These are phyloP conservation scores for Fonsecaea nubica DNA, from an alignment of 2,329 filamentous ascomycete genomes.

Conservation along the genomic window DNA sequence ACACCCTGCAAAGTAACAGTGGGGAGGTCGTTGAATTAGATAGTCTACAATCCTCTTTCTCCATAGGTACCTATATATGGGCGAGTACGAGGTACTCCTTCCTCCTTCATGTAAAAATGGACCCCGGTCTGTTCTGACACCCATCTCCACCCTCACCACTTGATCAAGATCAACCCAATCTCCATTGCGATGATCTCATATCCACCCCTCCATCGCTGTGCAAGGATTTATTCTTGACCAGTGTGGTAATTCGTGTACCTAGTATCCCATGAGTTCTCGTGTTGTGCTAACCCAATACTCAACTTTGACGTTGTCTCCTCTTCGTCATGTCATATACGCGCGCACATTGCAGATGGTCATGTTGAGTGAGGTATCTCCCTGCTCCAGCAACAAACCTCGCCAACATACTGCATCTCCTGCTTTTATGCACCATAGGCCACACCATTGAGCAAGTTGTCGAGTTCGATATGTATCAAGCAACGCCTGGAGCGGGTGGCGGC, in stretches of 20 bases:
- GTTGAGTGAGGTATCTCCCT: neutral
- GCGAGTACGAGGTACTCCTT: neutral
- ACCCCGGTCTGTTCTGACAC: neutral
- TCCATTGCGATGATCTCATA: slow-evolving; percentile 12
- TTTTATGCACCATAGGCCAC: neutral
- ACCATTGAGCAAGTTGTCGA: neutral
- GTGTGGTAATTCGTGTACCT: neutral
- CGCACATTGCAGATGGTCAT: neutral
- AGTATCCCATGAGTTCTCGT: neutral
- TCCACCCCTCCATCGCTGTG: neutral
- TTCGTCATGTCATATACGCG: neutral
- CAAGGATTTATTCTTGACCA: neutral
- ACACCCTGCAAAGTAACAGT: too few species aligned
- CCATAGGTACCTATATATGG: too few species aligned
- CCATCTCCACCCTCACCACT: slow-evolving; percentile 18
- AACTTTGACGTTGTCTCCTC: too few species aligned
- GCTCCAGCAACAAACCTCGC: too few species aligned
- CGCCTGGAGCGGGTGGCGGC: neutral
- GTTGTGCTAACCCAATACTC: too few species aligned
- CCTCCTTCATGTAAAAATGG: neutral
- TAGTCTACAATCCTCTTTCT: neutral
- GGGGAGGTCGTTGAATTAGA: too few species aligned
- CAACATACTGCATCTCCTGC: too few species aligned
- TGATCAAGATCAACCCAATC: slow-evolving; percentile 28
- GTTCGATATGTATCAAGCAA: neutral